A percentile compares a stretch with the other conserved stretches of the same genome.
Evolutionary conservation across 805 yeast species (phyloP).

Genomic region (Danielia oregonensis): DNA sequence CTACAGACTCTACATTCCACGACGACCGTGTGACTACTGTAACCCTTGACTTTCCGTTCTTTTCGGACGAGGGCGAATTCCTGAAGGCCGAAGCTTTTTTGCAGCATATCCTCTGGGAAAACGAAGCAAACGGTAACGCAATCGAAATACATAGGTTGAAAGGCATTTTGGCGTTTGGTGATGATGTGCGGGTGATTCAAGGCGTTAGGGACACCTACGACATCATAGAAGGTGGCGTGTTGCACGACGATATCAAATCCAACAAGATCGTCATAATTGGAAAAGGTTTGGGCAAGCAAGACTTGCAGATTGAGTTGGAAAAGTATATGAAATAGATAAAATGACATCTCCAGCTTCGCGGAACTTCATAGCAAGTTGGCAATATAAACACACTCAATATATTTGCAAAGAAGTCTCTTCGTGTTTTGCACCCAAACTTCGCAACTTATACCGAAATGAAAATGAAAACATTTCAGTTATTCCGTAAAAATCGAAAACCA

Average conservation of each 20-base stretch:
- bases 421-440: background rate
- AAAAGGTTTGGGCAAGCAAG: constrained; percentile 45
- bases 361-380: too few relatives aligned
- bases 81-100: constrained; percentile 55
- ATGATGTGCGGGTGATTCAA: constrained; percentile 63
- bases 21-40: constrained; percentile 38
- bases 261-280: constrained; percentile 78
- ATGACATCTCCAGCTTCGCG: too few relatives aligned
- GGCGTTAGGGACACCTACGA: constrained; percentile 95
- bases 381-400: too few relatives aligned
- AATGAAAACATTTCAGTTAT: background rate
- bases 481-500: background rate
- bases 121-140: constrained; percentile 32
- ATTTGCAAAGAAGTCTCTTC: background rate
- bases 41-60: constrained; percentile 42
- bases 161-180: constrained; percentile 54
- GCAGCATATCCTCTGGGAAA: constrained; percentile 77
- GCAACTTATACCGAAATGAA: background rate
- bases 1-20: constrained; percentile 24
- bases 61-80: constrained; percentile 35
- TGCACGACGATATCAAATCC: constrained; percentile 32
- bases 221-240: constrained; percentile 45
- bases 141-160: constrained; percentile 80
- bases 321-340: constrained; percentile 7
- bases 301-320: constrained; percentile 30